These are phyloP conservation scores for Magnusiomyces tetraspermus DNA, from an alignment of 1,139 yeast genomes.

Conservation along the genomic window DNA sequence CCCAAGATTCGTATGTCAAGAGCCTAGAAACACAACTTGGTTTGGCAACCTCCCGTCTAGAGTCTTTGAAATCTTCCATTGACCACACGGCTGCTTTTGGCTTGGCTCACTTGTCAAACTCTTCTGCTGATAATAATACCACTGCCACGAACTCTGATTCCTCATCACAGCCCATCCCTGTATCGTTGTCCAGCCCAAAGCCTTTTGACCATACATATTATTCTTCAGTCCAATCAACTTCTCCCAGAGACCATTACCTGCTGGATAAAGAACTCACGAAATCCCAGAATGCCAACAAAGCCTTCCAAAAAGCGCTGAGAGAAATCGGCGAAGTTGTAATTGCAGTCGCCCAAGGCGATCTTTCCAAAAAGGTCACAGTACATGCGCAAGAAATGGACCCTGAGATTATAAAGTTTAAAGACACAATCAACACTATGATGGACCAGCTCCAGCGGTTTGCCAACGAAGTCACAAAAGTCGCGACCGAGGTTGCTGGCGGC, in stretches of 20 bases:
- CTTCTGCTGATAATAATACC: too few relatives aligned
- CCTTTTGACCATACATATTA: background rate
- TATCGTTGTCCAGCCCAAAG: background rate
- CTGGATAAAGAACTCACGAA: constrained; percentile 40
- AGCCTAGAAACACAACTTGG: constrained; percentile 32
- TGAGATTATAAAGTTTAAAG: constrained; percentile 61
- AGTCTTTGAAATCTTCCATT: constrained; percentile 30
- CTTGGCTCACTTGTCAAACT: constrained; percentile 6
- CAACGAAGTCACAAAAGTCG: constrained; percentile 72
- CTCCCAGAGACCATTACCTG: constrained; percentile 26
- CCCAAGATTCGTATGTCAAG: constrained; percentile 30
- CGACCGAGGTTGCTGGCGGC: constrained; percentile 84
- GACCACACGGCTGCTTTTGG: constrained; percentile 31
- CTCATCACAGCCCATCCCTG: background rate
- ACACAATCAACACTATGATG: constrained; percentile 80
- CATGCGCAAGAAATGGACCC: constrained; percentile 69
- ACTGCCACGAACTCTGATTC: background rate
- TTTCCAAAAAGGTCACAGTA: constrained; percentile 64
- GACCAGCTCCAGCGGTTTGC: constrained; percentile 78
- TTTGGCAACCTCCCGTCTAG: constrained; percentile 32
- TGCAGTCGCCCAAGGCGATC: constrained; percentile 78
- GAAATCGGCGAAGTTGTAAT: constrained; percentile 78
- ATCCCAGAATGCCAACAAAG: constrained; percentile 57
- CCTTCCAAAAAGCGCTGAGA: constrained; percentile 64
- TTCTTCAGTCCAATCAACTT: background rate